Conservation (phyloP, 78 protist genomes). For the Guillardia theta region DNA sequence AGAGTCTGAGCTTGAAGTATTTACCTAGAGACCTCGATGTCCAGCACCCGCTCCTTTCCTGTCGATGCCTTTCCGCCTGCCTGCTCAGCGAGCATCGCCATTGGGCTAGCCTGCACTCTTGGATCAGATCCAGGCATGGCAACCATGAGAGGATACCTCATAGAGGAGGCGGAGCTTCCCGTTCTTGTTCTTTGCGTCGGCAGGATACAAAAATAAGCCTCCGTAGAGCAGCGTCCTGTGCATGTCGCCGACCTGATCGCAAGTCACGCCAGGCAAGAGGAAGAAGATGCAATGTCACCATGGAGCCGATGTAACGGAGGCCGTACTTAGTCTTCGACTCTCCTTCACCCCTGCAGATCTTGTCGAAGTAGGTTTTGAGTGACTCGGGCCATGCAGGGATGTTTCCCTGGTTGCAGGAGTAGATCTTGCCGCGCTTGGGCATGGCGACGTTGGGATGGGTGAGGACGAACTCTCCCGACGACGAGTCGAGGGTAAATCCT, state of each 20-base stretch:
- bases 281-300: background rate
- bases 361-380: background rate
- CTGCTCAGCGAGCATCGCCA: constrained; percentile 76
- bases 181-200: constrained; percentile 44
- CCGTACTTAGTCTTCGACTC: background rate
- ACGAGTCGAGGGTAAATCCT: constrained; percentile 62
- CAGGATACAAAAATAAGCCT: constrained; percentile 91
- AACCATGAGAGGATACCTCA: constrained; percentile 49
- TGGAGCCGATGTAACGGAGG: constrained; percentile 25
- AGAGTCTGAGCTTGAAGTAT: background rate
- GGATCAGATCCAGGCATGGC: background rate
- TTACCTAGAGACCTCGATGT: background rate
- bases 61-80: constrained; percentile 44
- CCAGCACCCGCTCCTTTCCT: background rate
- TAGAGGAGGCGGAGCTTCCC: constrained; percentile 80
- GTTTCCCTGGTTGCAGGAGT: constrained; percentile 93
- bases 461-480: constrained; percentile 76
- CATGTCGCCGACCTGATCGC: constrained; percentile 83
- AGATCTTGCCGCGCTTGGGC: constrained; percentile 61
- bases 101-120: constrained; percentile 56
- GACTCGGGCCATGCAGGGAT: background rate
- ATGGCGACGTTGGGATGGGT: constrained; percentile 69
- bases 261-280: background rate
- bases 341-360: background rate
- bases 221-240: constrained; percentile 95